phyloP scores from a whole-genome alignment of 1,284 basidiomycete species.

The Austroboletus novae-zelandiae region DNA sequence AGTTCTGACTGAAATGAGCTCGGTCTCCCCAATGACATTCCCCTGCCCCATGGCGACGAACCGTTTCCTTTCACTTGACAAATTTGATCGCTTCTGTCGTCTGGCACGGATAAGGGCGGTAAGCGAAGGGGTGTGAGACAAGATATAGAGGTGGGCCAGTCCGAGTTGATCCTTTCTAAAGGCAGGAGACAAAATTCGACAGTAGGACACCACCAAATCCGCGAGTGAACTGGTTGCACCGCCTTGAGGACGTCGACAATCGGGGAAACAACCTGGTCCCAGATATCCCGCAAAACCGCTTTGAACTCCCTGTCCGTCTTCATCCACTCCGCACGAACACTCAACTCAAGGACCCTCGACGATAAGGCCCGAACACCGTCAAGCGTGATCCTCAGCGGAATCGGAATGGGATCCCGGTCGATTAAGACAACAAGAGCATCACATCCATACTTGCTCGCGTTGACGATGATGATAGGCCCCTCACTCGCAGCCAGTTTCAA shows the following conservation, averaged over 20 bases:
- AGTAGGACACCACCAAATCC: too few relatives aligned
- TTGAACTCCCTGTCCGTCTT: background rate
- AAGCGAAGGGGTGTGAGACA: background rate
- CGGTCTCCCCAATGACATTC: background rate
- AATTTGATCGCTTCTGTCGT: background rate
- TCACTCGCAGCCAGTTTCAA: too few relatives aligned
- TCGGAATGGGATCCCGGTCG: background rate
- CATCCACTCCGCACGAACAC: background rate
- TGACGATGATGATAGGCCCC: too few relatives aligned
- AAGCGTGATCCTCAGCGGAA: background rate
- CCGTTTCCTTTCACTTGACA: background rate
- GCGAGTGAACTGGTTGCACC: too few relatives aligned
- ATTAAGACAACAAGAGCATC: too few relatives aligned
- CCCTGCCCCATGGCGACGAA: background rate
- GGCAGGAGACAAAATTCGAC: too few relatives aligned
- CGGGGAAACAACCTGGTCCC: too few relatives aligned
- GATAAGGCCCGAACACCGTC: background rate
- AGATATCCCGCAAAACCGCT: too few relatives aligned
- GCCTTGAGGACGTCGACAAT: too few relatives aligned
- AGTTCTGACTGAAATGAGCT: background rate
- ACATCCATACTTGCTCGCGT: too few relatives aligned
- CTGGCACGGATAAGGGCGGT: background rate
- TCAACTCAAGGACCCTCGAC: background rate
- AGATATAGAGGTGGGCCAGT: background rate
- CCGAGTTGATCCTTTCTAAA: too few relatives aligned